Conservation (phyloP, 164 flowering plant species). For the Pachysandra terminalis region DNA sequence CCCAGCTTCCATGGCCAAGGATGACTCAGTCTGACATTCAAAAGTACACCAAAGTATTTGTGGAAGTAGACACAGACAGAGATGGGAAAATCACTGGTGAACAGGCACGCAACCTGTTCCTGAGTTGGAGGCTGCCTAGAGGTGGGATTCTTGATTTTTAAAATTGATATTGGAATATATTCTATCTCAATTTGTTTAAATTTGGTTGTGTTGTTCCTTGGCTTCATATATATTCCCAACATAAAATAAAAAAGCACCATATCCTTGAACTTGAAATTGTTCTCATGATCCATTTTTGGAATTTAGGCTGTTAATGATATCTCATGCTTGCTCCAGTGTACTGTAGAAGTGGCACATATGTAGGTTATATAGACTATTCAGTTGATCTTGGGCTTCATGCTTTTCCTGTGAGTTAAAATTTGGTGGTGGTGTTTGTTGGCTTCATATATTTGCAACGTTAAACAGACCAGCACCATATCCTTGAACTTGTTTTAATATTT, state of each 20-base stretch:
- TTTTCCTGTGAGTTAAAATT: background rate
- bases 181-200: background rate
- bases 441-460: too few species aligned
- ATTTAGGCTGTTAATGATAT: background rate
- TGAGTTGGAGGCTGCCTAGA: conserved; percentile 96
- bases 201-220: background rate
- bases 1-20: conserved; percentile 81
- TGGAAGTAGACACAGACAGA: conserved; percentile 86
- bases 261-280: background rate
- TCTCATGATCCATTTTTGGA: background rate
- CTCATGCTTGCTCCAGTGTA: background rate
- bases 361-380: background rate
- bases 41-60: conserved; percentile 81
- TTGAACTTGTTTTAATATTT: too few species aligned
- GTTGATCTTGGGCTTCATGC: too few species aligned
- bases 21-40: conserved; percentile 83
- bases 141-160: conserved; percentile 33
- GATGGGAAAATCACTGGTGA: conserved; percentile 98
- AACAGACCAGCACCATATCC: too few species aligned
- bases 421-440: too few species aligned
- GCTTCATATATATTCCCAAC: background rate
- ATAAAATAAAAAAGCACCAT: background rate
- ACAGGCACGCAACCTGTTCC: conserved; percentile 81
- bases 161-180: background rate
- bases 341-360: background rate